Percentiles rank a stretch among this genome's conserved stretches.
These are phyloP conservation scores for Rhamnella rubrinervis DNA, from an alignment of 331 rosid species.

Conservation along the genomic window DNA sequence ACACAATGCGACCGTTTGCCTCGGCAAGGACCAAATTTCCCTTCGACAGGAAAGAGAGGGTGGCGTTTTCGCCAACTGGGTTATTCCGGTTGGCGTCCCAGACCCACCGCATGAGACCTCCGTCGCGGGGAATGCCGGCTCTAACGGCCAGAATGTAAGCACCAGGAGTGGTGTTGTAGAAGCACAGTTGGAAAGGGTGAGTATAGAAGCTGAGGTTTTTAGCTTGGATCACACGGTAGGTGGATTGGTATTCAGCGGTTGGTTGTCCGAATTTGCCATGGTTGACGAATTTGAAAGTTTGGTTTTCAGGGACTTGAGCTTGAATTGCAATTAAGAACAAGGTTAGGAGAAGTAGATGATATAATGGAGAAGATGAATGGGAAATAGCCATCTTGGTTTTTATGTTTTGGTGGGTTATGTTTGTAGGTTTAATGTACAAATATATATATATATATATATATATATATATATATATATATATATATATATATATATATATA, in stretches of 20 bases:
- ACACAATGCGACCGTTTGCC: slow-evolving; percentile 21
- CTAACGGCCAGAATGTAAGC: slow-evolving; percentile 22
- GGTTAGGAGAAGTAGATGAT: not conserved
- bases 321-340: slow-evolving; percentile 3
- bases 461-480: too few relatives aligned
- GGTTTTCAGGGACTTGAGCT: slow-evolving; percentile 26
- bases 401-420: not conserved
- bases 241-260: not conserved
- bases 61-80: slow-evolving; percentile 35
- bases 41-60: slow-evolving; percentile 21
- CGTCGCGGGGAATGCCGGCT: slow-evolving; percentile 23
- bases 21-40: slow-evolving; percentile 34
- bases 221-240: slow-evolving; percentile 12
- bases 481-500: too few relatives aligned
- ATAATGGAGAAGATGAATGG: not conserved
- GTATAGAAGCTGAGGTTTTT: not conserved
- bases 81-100: slow-evolving; percentile 38
- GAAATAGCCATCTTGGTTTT: slow-evolving; percentile 8
- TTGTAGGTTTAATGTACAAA: too few relatives aligned
- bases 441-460: too few relatives aligned
- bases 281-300: slow-evolving; percentile 23
- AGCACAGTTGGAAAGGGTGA: slow-evolving; percentile 22
- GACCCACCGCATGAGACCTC: slow-evolving; percentile 33
- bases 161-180: slow-evolving; percentile 23
- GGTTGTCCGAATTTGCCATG: slow-evolving; percentile 20